phyloP scores from a whole-genome alignment of 108 stramenopile genomes.

The Cyclotella baltica region DNA sequence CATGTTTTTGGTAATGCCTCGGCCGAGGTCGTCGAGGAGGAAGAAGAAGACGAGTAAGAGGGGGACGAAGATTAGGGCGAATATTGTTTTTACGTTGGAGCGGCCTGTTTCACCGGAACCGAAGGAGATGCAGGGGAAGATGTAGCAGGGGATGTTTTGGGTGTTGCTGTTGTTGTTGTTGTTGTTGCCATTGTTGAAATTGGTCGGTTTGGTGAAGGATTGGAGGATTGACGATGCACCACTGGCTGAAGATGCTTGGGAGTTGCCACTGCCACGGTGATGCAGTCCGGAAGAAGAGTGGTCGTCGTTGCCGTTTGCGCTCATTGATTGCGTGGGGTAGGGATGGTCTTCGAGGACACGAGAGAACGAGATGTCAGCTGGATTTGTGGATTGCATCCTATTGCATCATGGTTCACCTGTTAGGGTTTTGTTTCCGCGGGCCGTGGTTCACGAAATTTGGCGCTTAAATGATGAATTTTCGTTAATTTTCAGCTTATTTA shows the following conservation, averaged over 20 bases:
- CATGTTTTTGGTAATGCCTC: slow-evolving; percentile 14
- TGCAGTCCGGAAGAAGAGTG: neutral
- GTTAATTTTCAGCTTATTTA: too few relatives aligned
- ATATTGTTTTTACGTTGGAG: slow-evolving; percentile 27
- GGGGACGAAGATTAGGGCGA: slow-evolving; percentile 31
- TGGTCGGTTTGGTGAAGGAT: neutral
- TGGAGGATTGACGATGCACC: neutral
- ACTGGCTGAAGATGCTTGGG: neutral
- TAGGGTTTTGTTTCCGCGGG: too few relatives aligned
- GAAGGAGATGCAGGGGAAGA: slow-evolving; percentile 32
- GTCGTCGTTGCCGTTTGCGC: slow-evolving; percentile 3
- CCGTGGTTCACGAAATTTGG: too few relatives aligned
- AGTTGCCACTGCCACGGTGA: neutral
- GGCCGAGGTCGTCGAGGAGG: slow-evolving; percentile 31
- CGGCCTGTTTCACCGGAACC: slow-evolving; percentile 28
- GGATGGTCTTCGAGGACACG: slow-evolving; percentile 1
- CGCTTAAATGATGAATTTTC: too few relatives aligned
- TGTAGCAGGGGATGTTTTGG: slow-evolving; percentile 19
- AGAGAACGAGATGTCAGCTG: neutral
- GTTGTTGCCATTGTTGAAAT: neutral
- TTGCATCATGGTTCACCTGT: too few relatives aligned
- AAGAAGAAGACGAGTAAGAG: slow-evolving; percentile 35
- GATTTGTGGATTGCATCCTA: neutral
- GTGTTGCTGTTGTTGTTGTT: slow-evolving; percentile 4
- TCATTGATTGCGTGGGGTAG: neutral